Evolutionary conservation across 2,329 filamentous ascomycete species (phyloP).

Genomic region (Pyrenochaeta sp.): DNA sequence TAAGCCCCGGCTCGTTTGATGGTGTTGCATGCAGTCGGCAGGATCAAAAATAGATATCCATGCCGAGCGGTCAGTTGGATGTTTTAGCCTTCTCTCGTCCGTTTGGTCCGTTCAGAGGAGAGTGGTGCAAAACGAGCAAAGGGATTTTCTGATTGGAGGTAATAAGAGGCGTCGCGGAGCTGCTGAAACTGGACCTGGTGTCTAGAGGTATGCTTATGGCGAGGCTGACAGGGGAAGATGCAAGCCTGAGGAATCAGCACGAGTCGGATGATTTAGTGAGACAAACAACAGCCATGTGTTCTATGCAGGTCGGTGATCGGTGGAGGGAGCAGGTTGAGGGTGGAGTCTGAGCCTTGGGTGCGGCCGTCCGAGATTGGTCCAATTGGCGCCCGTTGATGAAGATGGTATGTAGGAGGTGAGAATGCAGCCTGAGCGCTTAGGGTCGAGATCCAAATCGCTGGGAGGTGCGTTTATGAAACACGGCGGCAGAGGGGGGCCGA

Average conservation of each 20-base stretch:
- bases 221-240: conserved; percentile 37
- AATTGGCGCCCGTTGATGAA: conserved; percentile 39
- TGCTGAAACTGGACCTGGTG: conserved; percentile 37
- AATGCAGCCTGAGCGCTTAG: conserved; percentile 44
- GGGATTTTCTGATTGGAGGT: conserved; percentile 28
- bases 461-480: conserved; percentile 39
- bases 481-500: conserved; percentile 31
- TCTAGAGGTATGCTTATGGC: conserved; percentile 33
- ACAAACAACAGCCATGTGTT: conserved; percentile 24
- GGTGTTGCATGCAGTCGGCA: conserved; percentile 22
- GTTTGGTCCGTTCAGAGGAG: conserved; percentile 28
- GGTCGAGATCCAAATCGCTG: conserved; percentile 34
- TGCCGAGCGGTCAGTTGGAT: conserved; percentile 27
- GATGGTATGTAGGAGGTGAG: conserved; percentile 28
- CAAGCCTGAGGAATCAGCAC: conserved; percentile 23
- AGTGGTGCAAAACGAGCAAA: conserved; percentile 17
- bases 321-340: conserved; percentile 13
- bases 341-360: conserved; percentile 22
- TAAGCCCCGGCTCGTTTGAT: conserved; percentile 27
- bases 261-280: conserved; percentile 23
- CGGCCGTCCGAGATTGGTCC: conserved; percentile 37
- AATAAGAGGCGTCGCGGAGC: conserved; percentile 24
- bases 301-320: conserved; percentile 29
- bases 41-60: conserved; percentile 43
- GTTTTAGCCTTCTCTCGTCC: conserved; percentile 32